Evolutionary conservation across 2,329 filamentous ascomycete species (phyloP), one percentile per base, ranked within the genome.

Genomic region (Xylariaceae sp.): DNA sequence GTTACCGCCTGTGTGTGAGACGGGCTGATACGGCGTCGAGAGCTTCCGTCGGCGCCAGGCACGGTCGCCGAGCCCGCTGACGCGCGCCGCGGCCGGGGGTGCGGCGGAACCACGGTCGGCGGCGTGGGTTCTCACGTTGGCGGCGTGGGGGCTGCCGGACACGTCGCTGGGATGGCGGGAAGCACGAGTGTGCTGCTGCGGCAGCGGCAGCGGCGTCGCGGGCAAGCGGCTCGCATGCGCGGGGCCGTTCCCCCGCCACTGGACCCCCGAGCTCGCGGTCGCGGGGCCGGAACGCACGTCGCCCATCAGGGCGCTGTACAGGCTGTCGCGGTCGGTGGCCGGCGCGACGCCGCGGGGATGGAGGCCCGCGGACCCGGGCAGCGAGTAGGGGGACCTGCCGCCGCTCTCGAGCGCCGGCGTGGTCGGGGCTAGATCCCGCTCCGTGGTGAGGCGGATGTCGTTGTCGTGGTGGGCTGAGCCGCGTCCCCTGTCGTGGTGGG

Each of bases 1-100:
- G 11, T 28, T 29, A 11, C 19, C 13, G 49, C 44, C 9, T 11
- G 22, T 11, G 11, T 26, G 22, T 11, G 22, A 26, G 22, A 26
- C 22, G 22, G 55, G 54, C 30, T 44, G 50, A 26, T 48, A 56
- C 6, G 49, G 35, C 9, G 46, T 48, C 3, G 53, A 60, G 2
- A 56, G 24, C 36, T 53, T 55, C 30, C 55, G 49, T 9, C 54
- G 47, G 38, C 58, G 53, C 55, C 57, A 60, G 12, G 57, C 57
- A 22, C 56, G 56, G 15, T 59, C 52, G 19, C 54, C 56, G 2
- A 57, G 48, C 9, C 34, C 38, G 3, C 43, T 38, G 9, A 45
- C 18, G n/a, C 42, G 45, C 3, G 55, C 48, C 9, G 52, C 41
- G 2, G 49, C 41, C 13, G 41, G 24, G 11, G 39, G 43, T 13